phyloP scores from a whole-genome alignment of 352 stramenopile genomes.

The Phytopythium chamaehyphon region DNA sequence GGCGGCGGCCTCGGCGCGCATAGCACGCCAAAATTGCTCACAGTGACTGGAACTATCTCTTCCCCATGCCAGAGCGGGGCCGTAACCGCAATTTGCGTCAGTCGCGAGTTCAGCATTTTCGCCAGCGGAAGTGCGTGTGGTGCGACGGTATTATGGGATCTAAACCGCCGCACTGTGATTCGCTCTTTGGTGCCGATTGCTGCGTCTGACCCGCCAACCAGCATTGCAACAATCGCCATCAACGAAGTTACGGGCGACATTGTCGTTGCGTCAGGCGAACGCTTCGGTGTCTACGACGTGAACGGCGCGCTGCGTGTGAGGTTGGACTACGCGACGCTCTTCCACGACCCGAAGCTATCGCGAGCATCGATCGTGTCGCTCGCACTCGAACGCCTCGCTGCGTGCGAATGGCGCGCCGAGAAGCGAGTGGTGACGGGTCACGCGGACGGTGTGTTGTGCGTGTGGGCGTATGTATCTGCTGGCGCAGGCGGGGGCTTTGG shows the following conservation, averaged over 20 bases:
- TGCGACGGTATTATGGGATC: conserved; percentile 59
- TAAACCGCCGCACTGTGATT: conserved; percentile 60
- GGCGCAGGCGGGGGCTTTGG: conserved; percentile 4
- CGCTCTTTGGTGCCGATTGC: conserved; percentile 32
- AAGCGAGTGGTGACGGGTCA: conserved; percentile 66
- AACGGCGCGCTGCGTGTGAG: conserved; percentile 53
- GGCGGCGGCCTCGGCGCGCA: neutral
- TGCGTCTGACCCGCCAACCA: neutral
- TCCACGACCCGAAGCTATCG: conserved; percentile 33
- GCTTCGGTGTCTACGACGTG: conserved; percentile 64
- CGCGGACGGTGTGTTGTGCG: conserved; percentile 48
- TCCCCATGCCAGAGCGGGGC: conserved; percentile 29
- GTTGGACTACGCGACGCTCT: conserved; percentile 40
- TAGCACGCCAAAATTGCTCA: conserved; percentile 27
- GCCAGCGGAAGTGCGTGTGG: conserved; percentile 58
- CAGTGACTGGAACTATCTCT: conserved; percentile 35
- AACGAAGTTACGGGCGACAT: conserved; percentile 68
- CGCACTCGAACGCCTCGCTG: conserved; percentile 41
- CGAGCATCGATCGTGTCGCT: conserved; percentile 37
- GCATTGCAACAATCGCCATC: conserved; percentile 50
- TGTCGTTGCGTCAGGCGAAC: conserved; percentile 33
- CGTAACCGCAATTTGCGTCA: conserved; percentile 54
- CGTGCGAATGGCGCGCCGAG: conserved; percentile 55
- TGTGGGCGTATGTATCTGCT: conserved; percentile 62
- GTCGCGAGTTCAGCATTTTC: conserved; percentile 56